A percentile compares a stretch with the other conserved stretches of the same genome.
These are phyloP conservation scores for Guillardia theta DNA, from an alignment of 78 protist genomes.

Conservation along the genomic window DNA sequence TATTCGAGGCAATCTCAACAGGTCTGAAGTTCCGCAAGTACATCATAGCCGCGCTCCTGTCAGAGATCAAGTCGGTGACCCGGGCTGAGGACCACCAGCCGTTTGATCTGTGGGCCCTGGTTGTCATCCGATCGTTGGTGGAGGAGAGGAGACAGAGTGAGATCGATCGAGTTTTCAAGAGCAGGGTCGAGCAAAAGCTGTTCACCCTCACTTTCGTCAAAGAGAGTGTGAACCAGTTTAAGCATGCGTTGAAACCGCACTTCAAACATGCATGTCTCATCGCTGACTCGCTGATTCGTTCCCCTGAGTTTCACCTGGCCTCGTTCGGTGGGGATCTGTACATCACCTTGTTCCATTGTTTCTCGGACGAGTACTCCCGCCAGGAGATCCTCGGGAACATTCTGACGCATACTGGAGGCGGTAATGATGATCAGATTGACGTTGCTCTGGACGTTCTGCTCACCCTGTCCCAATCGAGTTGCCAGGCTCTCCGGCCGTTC, in stretches of 20 bases:
- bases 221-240: not conserved
- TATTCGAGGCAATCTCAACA: not conserved
- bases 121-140: not conserved
- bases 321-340: not conserved
- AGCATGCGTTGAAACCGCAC: not conserved
- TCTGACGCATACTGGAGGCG: not conserved
- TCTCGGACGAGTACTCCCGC: not conserved
- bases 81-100: not conserved
- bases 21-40: not conserved
- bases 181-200: not conserved
- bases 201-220: not conserved
- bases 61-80: not conserved
- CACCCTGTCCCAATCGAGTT: not conserved
- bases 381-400: not conserved
- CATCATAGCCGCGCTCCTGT: not conserved
- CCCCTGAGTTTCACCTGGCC: not conserved
- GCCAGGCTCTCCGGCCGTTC: not conserved
- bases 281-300: not conserved
- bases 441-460: not conserved
- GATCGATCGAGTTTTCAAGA: not conserved
- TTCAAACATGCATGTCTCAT: not conserved
- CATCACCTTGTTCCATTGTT: not conserved
- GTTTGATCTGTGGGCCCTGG: not conserved
- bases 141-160: not conserved
- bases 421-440: not conserved